Evolutionary conservation across 2,329 filamentous ascomycete species (phyloP).

Genomic region (Paracorniculantispora psalliotae): DNA sequence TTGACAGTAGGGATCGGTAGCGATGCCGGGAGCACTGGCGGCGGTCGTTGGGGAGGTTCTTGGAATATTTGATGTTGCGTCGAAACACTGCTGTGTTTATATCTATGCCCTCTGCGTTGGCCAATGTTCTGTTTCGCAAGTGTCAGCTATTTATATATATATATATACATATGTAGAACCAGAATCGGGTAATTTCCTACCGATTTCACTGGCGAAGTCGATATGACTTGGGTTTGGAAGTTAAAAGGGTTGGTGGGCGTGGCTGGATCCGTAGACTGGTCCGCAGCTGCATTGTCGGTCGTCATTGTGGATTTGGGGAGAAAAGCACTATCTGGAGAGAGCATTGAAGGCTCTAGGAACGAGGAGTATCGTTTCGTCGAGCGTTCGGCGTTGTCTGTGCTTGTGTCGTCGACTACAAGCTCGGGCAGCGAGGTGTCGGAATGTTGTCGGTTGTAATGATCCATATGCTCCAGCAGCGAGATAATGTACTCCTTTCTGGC

Average conservation of each 20-base stretch:
- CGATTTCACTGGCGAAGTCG: constrained; percentile 71
- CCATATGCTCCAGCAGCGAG: neutral
- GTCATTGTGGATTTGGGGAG: constrained; percentile 23
- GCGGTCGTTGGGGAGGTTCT: constrained; percentile 79
- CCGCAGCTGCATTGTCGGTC: constrained; percentile 17
- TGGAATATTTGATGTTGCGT: constrained; percentile 89
- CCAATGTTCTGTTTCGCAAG: constrained; percentile 65
- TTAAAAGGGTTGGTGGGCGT: constrained; percentile 75
- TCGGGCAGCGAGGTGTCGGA: constrained; percentile 16
- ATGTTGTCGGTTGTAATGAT: neutral
- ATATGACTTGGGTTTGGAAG: constrained; percentile 78
- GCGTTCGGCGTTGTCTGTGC: neutral
- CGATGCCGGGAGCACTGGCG: constrained; percentile 83
- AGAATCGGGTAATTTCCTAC: constrained; percentile 40
- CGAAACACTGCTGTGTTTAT: constrained; percentile 94
- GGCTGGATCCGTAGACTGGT: constrained; percentile 10
- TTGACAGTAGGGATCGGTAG: constrained; percentile 84
- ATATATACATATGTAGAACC: neutral
- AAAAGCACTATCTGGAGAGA: neutral
- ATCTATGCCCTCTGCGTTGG: constrained; percentile 90
- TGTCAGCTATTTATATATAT: neutral
- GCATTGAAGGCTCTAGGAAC: neutral
- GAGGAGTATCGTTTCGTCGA: neutral
- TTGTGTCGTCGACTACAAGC: constrained; percentile 14
- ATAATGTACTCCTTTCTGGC: neutral